Conservation (phyloP, 768 basidiomycete species). For the Trametes gibbosa region DNA sequence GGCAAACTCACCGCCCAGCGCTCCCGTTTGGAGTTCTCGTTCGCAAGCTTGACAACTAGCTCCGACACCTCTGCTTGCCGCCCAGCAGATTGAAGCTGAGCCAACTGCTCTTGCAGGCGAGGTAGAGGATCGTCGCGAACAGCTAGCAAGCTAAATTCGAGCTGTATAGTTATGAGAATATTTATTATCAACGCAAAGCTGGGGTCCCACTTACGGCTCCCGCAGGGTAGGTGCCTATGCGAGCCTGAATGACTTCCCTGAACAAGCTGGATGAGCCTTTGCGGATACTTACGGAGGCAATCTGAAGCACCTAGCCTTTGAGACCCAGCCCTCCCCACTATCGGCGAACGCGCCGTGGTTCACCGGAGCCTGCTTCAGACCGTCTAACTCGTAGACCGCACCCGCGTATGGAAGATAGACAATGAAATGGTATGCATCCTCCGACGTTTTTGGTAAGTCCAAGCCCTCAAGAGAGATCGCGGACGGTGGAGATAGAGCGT, state of each 20-base stretch:
- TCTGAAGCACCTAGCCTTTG: constrained; percentile 61
- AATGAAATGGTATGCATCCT: constrained; percentile 96
- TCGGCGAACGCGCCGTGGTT: constrained; percentile 74
- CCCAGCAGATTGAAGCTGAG: constrained; percentile 42
- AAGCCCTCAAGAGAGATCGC: constrained; percentile 87
- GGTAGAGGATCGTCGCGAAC: constrained; percentile 82
- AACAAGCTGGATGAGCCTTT: not conserved
- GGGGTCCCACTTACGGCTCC: constrained; percentile 66
- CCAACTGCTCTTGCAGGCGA: constrained; percentile 56
- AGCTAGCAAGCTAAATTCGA: constrained; percentile 91
- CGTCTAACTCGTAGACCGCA: constrained; percentile 89
- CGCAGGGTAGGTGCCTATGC: constrained; percentile 88
- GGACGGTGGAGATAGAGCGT: constrained; percentile 87
- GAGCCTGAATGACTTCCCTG: constrained; percentile 80
- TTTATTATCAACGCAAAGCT: not conserved
- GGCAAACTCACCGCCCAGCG: constrained; percentile 71
- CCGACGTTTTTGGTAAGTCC: constrained; percentile 56
- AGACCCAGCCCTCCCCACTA: constrained; percentile 78
- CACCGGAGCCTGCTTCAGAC: constrained; percentile 76
- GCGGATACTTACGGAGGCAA: not conserved
- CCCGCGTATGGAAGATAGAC: constrained; percentile 88
- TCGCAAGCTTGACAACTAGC: constrained; percentile 51
- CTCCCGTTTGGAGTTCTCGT: constrained; percentile 73
- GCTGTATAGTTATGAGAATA: constrained; percentile 37
- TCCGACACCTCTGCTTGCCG: constrained; percentile 41